A percentile compares a stretch with the other conserved stretches of the same genome.
phyloP scores from a whole-genome alignment of 225 moss, liverwort and hornwort species.

The Physcomitrellopsis africana region DNA sequence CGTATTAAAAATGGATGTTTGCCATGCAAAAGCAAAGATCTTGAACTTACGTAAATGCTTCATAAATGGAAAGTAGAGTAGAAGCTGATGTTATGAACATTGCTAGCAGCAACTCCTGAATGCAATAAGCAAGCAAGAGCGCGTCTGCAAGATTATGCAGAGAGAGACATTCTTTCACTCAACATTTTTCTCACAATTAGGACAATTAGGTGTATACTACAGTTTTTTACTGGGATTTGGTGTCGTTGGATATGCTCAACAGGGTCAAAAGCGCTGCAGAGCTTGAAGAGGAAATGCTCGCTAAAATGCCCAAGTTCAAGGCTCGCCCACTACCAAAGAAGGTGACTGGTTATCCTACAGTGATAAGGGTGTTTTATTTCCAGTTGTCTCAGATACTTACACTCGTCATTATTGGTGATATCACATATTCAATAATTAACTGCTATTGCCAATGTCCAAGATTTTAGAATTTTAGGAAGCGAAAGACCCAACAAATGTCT shows the following conservation, averaged over 20 bases:
- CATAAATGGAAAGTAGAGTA: not conserved
- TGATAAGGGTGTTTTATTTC: not conserved
- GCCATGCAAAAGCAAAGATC: not conserved
- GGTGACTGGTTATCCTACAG: constrained; percentile 33
- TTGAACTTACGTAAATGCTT: not conserved
- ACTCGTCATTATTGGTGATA: not conserved
- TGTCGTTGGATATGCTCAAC: constrained; percentile 20
- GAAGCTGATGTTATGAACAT: not conserved
- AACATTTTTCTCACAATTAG: not conserved
- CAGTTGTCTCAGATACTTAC: not conserved
- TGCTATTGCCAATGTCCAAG: not conserved
- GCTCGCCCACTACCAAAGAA: constrained; percentile 77
- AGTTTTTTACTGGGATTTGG: not conserved
- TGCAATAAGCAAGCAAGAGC: not conserved
- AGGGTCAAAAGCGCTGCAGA: constrained; percentile 78
- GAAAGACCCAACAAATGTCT: not conserved
- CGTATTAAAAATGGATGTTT: constrained; percentile 10
- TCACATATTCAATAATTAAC: not conserved
- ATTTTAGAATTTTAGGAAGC: not conserved
- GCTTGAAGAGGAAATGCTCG: constrained; percentile 73
- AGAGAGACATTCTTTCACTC: not conserved
- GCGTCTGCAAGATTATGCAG: not conserved
- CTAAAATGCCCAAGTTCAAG: constrained; percentile 73
- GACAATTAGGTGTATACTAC: too few relatives aligned
- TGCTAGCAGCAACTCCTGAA: constrained; percentile 1